These are phyloP conservation scores for Aspergillus cavernicola DNA, from an alignment of 495 filamentous ascomycete species.

Conservation along the genomic window DNA sequence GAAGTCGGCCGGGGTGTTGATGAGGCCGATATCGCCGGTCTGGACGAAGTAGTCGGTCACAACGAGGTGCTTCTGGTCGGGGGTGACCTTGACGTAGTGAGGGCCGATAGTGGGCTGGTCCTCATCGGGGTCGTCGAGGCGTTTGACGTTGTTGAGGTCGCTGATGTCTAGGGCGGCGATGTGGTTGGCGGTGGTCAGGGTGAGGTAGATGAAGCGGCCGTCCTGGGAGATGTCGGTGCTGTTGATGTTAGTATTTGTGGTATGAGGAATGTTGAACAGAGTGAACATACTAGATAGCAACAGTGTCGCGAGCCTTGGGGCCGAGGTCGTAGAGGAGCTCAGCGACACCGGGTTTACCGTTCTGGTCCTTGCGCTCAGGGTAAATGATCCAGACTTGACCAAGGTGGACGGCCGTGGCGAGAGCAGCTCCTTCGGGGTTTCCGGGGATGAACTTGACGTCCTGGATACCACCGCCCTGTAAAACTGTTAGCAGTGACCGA, in stretches of 20 bases:
- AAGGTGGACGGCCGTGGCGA: conserved; percentile 59
- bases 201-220: conserved; percentile 57
- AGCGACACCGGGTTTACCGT: conserved; percentile 53
- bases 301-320: conserved; percentile 49
- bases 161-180: conserved; percentile 62
- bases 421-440: conserved; percentile 53
- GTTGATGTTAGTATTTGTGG: not conserved
- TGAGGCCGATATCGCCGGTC: conserved; percentile 56
- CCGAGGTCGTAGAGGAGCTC: conserved; percentile 58
- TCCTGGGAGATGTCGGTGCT: conserved; percentile 57
- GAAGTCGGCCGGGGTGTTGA: conserved; percentile 62
- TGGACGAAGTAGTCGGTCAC: conserved; percentile 66
- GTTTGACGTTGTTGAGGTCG: conserved; percentile 55
- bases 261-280: not conserved
- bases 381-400: conserved; percentile 66
- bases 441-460: conserved; percentile 65
- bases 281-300: conserved; percentile 52
- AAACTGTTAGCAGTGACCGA: not conserved
- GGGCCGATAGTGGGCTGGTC: conserved; percentile 57
- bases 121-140: conserved; percentile 57
- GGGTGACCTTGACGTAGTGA: conserved; percentile 62
- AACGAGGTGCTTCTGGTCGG: conserved; percentile 59
- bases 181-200: conserved; percentile 59
- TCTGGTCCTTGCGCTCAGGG: conserved; percentile 49
- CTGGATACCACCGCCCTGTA: conserved; percentile 55